Percentiles rank a stretch among this genome's conserved stretches.
These are phyloP conservation scores for Truncatella angustata DNA, from an alignment of 2,329 filamentous ascomycete species.

Conservation along the genomic window DNA sequence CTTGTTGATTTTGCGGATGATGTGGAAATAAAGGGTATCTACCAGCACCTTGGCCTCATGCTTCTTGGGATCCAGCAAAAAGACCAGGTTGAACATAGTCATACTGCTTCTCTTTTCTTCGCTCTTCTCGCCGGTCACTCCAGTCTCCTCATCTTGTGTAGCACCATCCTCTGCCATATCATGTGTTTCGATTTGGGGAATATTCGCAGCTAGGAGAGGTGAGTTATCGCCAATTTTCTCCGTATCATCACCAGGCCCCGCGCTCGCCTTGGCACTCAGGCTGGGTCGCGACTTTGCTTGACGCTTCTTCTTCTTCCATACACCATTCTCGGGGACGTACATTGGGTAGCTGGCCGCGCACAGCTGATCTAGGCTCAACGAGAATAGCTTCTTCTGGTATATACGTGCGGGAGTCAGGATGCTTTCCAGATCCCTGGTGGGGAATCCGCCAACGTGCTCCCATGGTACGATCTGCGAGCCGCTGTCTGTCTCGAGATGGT, in stretches of 20 bases:
- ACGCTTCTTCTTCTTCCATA: constrained; percentile 68
- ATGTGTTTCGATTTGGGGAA: constrained; percentile 21
- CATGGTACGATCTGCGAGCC: constrained; percentile 62
- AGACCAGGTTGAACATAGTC: constrained; percentile 98
- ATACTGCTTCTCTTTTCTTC: constrained; percentile 69
- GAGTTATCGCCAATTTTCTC: constrained; percentile 18
- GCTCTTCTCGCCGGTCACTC: constrained; percentile 55
- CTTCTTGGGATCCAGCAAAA: constrained; percentile 78
- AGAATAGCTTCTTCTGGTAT: constrained; percentile 80
- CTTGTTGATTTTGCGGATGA: constrained; percentile 90
- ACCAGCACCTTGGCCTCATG: constrained; percentile 74
- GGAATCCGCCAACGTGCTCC: constrained; percentile 73
- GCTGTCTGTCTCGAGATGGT: constrained; percentile 53
- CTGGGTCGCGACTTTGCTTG: constrained; percentile 26
- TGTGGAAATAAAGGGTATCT: constrained; percentile 78
- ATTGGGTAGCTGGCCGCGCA: constrained; percentile 82
- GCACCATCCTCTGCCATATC: constrained; percentile 30
- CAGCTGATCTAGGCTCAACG: constrained; percentile 76
- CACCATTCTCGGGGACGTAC: constrained; percentile 75
- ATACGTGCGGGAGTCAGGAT: constrained; percentile 72
- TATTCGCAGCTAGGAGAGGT: constrained; percentile 16
- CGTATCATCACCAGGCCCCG: constrained; percentile 19
- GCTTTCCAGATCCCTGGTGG: constrained; percentile 75
- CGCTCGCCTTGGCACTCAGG: constrained; percentile 19
- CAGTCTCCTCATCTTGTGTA: constrained; percentile 42